Evolutionary conservation across 1,284 basidiomycete species (phyloP).

Genomic region (Polyporus tsugae): DNA sequence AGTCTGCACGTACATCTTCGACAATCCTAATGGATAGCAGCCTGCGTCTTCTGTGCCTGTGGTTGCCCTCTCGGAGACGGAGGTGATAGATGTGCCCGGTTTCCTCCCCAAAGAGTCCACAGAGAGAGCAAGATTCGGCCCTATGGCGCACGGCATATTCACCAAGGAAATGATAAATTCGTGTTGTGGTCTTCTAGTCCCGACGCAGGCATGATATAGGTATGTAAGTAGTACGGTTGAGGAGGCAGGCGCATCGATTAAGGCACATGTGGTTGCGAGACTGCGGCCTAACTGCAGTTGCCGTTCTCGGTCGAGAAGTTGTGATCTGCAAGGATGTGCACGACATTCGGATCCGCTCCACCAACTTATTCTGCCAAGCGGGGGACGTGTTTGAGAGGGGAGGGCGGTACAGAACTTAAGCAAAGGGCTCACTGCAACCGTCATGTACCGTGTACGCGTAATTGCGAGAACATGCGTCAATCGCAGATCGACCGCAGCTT

Average conservation of each 20-base stretch:
- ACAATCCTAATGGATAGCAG: not conserved
- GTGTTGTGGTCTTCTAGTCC: not conserved
- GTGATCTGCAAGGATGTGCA: not conserved
- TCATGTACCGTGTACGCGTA: not conserved
- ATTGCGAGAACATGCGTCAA: not conserved
- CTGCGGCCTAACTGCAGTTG: not conserved
- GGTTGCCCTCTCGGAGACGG: not conserved
- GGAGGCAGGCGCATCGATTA: not conserved
- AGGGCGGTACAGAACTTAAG: not conserved
- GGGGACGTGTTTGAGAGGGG: not conserved
- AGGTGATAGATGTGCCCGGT: not conserved
- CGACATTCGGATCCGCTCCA: not conserved
- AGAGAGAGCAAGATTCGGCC: no score
- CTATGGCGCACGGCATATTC: not conserved
- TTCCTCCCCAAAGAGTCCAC: not conserved
- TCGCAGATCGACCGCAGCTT: not conserved
- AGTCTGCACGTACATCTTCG: not conserved
- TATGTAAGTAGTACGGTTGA: no score
- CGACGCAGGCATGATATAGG: no score
- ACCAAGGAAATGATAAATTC: not conserved
- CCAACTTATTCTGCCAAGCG: not conserved
- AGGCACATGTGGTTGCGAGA: not conserved
- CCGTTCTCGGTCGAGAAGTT: not conserved
- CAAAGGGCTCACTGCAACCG: not conserved
- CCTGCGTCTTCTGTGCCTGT: not conserved